Evolutionary conservation across 2,329 filamentous ascomycete genomes (phyloP).

Genomic region (Pyricularia pennisetigena): DNA sequence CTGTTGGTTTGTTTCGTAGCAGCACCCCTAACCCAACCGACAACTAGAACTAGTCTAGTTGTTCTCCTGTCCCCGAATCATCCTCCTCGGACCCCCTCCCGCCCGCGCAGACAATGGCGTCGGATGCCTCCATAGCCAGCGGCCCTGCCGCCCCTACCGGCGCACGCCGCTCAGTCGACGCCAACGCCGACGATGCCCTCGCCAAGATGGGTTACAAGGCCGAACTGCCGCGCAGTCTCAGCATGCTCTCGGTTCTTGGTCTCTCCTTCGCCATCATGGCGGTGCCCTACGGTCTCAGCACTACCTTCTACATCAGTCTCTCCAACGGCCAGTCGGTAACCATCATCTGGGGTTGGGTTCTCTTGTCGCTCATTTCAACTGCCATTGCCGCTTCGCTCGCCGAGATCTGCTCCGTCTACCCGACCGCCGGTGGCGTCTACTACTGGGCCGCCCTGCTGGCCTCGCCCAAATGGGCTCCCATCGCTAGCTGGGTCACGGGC

Average conservation of each 20-base stretch:
- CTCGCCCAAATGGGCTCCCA: constrained; percentile 28
- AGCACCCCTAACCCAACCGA: not conserved
- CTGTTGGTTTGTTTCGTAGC: not conserved
- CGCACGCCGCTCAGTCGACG: not conserved
- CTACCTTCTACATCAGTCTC: not conserved
- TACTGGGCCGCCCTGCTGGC: constrained; percentile 51
- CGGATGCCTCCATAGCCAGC: not conserved
- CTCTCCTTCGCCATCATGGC: not conserved
- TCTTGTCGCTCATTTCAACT: not conserved
- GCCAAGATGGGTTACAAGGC: not conserved
- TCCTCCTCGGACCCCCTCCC: not conserved
- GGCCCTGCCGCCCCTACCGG: not conserved
- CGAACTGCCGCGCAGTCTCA: not conserved
- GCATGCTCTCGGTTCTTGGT: not conserved
- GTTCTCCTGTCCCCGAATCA: not conserved
- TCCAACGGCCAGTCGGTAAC: not conserved
- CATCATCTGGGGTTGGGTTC: not conserved
- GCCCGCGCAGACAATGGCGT: not conserved
- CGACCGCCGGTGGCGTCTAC: constrained; percentile 48
- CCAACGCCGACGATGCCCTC: not conserved
- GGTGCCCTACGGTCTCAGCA: not conserved
- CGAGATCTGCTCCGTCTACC: constrained; percentile 49
- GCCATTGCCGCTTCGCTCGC: constrained; percentile 41
- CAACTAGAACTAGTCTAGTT: not conserved
- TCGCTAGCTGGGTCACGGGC: constrained; percentile 28